Conservation (phyloP, 495 filamentous ascomycete genomes). For the Aspergillus ostianus region DNA sequence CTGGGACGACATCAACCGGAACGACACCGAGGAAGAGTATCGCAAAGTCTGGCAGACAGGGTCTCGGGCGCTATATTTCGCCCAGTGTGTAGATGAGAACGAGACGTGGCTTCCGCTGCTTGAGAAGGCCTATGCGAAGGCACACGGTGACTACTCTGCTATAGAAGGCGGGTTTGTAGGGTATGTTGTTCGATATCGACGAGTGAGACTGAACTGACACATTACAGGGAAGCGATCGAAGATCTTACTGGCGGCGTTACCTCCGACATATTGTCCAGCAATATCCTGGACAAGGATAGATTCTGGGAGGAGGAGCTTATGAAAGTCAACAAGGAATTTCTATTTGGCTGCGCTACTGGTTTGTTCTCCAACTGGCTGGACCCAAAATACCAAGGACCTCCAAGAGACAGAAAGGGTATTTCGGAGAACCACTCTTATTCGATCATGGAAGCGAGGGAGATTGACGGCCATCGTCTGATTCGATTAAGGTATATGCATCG, state of each 20-base stretch:
- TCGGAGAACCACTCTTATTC: constrained; percentile 84
- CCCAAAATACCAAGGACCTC: constrained; percentile 34
- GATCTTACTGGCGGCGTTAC: constrained; percentile 93
- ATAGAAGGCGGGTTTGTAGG: constrained; percentile 84
- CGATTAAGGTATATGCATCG: constrained; percentile 54
- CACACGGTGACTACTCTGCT: constrained; percentile 80
- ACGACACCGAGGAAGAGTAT: constrained; percentile 76
- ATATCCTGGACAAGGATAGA: constrained; percentile 81
- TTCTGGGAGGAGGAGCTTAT: constrained; percentile 88
- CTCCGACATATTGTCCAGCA: constrained; percentile 71
- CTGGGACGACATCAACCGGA: constrained; percentile 70
- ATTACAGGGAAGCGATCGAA: constrained; percentile 75
- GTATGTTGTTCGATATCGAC: constrained; percentile 26
- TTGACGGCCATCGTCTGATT: constrained; percentile 71
- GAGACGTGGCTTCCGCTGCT: constrained; percentile 94
- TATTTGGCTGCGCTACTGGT: constrained; percentile 81
- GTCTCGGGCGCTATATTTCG: constrained; percentile 79
- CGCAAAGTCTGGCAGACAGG: constrained; percentile 71
- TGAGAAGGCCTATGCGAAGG: constrained; percentile 96
- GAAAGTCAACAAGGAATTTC: constrained; percentile 80
- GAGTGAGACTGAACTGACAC: constrained; percentile 5
- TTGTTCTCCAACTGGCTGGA: constrained; percentile 57
- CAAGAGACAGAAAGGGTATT: constrained; percentile 66
- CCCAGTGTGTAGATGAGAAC: constrained; percentile 78
- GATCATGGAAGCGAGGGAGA: constrained; percentile 77